Conservation (phyloP, 345 rosid genomes). For the Ricinus communis region DNA sequence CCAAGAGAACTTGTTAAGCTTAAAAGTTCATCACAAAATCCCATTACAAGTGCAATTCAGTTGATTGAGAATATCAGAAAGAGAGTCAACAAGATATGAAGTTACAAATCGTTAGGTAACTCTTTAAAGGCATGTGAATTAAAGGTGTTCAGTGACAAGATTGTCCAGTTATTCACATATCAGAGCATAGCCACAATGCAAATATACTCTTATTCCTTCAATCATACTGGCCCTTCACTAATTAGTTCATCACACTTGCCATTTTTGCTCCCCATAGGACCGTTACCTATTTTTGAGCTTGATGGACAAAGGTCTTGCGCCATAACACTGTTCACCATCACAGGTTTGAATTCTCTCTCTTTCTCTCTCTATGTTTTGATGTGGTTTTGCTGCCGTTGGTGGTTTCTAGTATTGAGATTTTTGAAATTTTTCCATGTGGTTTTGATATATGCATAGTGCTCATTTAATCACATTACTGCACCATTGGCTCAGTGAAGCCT, state of each 20-base stretch:
- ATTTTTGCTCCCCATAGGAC: not conserved
- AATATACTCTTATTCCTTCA: not conserved
- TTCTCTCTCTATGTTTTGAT: not conserved
- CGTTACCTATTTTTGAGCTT: not conserved
- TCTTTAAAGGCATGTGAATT: not conserved
- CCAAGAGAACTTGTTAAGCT: constrained; percentile 44
- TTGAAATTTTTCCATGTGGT: not conserved
- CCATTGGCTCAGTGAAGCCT: not conserved
- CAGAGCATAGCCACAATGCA: not conserved
- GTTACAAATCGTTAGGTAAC: not conserved
- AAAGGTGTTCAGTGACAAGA: not conserved
- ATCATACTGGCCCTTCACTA: not conserved
- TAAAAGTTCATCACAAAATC: constrained; percentile 19
- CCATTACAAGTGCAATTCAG: constrained; percentile 15
- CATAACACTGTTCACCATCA: not conserved
- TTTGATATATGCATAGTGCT: not conserved
- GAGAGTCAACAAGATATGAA: not conserved
- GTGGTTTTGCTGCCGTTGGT: not conserved
- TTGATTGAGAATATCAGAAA: constrained; percentile 16
- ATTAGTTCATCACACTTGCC: not conserved
- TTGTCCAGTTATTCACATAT: not conserved
- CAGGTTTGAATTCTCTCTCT: not conserved
- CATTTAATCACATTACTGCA: not conserved
- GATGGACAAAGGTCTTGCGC: no score
- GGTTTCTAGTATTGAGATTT: not conserved